phyloP scores from a whole-genome alignment of 495 filamentous ascomycete genomes.

The Tuber brumale region DNA sequence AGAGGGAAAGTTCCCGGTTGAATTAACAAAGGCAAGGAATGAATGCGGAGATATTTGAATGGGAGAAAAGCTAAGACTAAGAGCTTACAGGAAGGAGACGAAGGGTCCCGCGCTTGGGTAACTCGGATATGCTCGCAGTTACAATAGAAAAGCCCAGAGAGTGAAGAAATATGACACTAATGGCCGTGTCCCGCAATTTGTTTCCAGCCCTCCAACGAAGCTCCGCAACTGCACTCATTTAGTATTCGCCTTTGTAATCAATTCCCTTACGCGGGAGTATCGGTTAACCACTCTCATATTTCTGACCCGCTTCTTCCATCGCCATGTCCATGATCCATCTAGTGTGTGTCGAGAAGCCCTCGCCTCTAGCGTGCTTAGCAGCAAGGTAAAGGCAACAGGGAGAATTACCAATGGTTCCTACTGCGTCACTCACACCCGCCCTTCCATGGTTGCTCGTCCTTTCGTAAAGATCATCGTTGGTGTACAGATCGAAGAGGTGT shows the following conservation, averaged over 20 bases:
- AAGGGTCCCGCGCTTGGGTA: too few species aligned
- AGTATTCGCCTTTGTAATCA: slow-evolving; percentile 14
- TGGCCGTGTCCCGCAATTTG: neutral
- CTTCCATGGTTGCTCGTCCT: slow-evolving; percentile 61
- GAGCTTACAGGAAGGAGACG: too few species aligned
- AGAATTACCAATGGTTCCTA: slow-evolving; percentile 74
- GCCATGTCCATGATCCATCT: slow-evolving; percentile 77
- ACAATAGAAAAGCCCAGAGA: too few species aligned
- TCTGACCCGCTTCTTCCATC: slow-evolving; percentile 56
- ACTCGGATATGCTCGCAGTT: too few species aligned
- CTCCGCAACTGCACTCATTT: neutral
- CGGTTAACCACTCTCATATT: slow-evolving; percentile 56
- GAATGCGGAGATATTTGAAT: too few species aligned
- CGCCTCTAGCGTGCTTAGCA: slow-evolving; percentile 53
- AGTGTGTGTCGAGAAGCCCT: slow-evolving; percentile 48
- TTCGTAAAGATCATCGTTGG: slow-evolving; percentile 56
- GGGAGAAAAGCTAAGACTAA: too few species aligned
- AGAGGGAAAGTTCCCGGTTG: too few species aligned
- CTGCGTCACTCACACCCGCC: slow-evolving; percentile 68
- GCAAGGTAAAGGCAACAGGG: slow-evolving; percentile 72
- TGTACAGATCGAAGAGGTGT: slow-evolving; percentile 64
- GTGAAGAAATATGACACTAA: too few species aligned
- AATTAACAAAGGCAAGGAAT: too few species aligned
- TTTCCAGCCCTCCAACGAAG: neutral
- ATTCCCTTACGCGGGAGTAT: slow-evolving; percentile 46